Percentiles rank a stretch among this genome's conserved stretches.
These are phyloP conservation scores for Acacia acuminata DNA, from an alignment of 306 rosid genomes.

Conservation along the genomic window DNA sequence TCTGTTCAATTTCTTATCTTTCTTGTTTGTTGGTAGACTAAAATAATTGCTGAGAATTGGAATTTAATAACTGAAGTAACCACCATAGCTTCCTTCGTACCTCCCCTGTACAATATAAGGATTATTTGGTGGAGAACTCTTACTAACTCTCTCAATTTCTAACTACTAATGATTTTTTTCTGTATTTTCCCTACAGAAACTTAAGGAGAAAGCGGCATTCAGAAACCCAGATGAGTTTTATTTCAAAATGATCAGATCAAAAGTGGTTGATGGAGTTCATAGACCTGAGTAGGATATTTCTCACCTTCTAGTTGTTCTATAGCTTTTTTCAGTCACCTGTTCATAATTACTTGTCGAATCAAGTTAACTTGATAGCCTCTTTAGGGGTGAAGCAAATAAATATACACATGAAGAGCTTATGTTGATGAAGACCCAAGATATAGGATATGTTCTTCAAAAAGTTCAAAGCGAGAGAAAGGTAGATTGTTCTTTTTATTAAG, in stretches of 20 bases:
- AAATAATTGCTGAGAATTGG: background rate
- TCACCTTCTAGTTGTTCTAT: constrained; percentile 3
- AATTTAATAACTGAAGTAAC: background rate
- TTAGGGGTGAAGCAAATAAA: constrained; percentile 74
- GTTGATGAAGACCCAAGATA: constrained; percentile 89
- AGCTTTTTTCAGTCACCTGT: background rate
- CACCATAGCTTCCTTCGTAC: background rate
- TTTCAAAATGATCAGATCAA: constrained; percentile 75
- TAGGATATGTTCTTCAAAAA: constrained; percentile 76
- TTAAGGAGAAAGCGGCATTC: constrained; percentile 71
- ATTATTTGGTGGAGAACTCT: background rate
- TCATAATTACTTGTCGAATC: background rate
- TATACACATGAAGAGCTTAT: constrained; percentile 72
- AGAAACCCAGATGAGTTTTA: constrained; percentile 83
- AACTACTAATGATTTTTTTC: background rate
- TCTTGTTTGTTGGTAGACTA: background rate
- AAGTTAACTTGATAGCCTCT: background rate
- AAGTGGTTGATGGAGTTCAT: constrained; percentile 72
- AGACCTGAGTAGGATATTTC: constrained; percentile 45
- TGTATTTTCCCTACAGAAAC: constrained; percentile 52
- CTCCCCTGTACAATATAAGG: background rate
- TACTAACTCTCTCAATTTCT: too few relatives aligned
- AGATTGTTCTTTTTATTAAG: constrained; percentile 3
- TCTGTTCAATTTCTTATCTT: background rate
- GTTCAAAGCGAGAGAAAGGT: constrained; percentile 85